Evolutionary conservation across 2,329 filamentous ascomycete genomes (phyloP).

Genomic region (Neonectria neomacrospora): DNA sequence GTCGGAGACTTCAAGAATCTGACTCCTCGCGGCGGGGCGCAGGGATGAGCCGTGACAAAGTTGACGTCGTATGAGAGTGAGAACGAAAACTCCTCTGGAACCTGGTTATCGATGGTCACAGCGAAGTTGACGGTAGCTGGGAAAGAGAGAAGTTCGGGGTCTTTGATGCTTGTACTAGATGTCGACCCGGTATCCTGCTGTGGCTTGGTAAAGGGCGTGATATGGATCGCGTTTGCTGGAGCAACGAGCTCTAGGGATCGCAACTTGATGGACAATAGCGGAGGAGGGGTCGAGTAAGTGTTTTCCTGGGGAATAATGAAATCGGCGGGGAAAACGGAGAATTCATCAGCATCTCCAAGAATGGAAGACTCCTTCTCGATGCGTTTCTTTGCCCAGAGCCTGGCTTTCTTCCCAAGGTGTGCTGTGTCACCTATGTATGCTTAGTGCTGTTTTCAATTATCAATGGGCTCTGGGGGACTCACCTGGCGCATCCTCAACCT

Average conservation of each 20-base stretch:
- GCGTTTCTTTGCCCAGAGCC: slow-evolving; percentile 69
- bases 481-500: slow-evolving; percentile 65
- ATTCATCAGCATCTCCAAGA: slow-evolving; percentile 66
- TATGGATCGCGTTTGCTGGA: slow-evolving; percentile 56
- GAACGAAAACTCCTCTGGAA: slow-evolving; percentile 56
- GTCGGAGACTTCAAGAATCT: slow-evolving; percentile 68
- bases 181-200: neutral
- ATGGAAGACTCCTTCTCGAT: slow-evolving; percentile 71
- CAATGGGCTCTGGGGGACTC: slow-evolving; percentile 38
- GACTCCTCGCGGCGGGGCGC: slow-evolving; percentile 66
- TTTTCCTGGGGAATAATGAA: slow-evolving; percentile 71
- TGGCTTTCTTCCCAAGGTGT: slow-evolving; percentile 64
- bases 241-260: slow-evolving; percentile 61
- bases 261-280: slow-evolving; percentile 61
- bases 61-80: slow-evolving; percentile 67
- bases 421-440: slow-evolving; percentile 57
- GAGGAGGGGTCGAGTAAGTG: slow-evolving; percentile 60
- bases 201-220: slow-evolving; percentile 56
- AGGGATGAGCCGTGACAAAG: slow-evolving; percentile 75
- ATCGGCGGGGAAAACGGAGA: slow-evolving; percentile 67
- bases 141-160: slow-evolving; percentile 49
- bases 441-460: slow-evolving; percentile 21
- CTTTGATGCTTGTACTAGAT: slow-evolving; percentile 41
- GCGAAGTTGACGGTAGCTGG: slow-evolving; percentile 51
- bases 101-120: slow-evolving; percentile 53